These are phyloP conservation scores for Ananas comosus DNA, from an alignment of 176 grass and related monocot species.

Conservation along the genomic window DNA sequence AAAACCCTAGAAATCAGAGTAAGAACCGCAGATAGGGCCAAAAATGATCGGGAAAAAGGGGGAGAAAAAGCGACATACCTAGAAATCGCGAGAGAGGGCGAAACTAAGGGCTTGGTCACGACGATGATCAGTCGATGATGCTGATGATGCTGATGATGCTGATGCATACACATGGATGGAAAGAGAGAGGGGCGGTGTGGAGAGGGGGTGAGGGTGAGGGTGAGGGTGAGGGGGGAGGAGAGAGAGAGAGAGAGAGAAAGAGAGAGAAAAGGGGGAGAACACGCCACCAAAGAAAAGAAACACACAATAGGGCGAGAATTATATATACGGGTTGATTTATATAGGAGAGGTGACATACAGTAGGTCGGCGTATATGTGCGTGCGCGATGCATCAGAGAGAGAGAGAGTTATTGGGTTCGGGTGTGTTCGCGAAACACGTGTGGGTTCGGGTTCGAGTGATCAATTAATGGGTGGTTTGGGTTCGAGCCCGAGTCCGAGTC, in stretches of 20 bases:
- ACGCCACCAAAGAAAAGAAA: slow-evolving; percentile 7
- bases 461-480: background rate
- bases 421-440: background rate
- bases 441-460: background rate
- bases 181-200: background rate
- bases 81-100: background rate
- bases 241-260: background rate
- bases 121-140: background rate
- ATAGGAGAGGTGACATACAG: background rate
- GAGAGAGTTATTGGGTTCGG: background rate
- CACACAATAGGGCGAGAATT: slow-evolving; percentile 18
- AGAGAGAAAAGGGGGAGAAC: background rate
- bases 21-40: slow-evolving; percentile 6
- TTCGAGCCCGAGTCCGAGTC: no score
- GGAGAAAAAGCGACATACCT: slow-evolving; percentile 23
- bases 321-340: background rate
- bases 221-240: slow-evolving; percentile 21
- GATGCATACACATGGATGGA: slow-evolving; percentile 43
- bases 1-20: slow-evolving; percentile 39
- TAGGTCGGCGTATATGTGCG: slow-evolving; percentile 10
- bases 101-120: slow-evolving; percentile 19
- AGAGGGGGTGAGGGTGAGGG: background rate
- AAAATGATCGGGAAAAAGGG: slow-evolving; percentile 4
- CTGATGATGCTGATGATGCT: slow-evolving; percentile 8
- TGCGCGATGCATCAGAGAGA: no score